phyloP scores from a whole-genome alignment of 805 yeast species.

The Wickerhamiella qilinensis region DNA sequence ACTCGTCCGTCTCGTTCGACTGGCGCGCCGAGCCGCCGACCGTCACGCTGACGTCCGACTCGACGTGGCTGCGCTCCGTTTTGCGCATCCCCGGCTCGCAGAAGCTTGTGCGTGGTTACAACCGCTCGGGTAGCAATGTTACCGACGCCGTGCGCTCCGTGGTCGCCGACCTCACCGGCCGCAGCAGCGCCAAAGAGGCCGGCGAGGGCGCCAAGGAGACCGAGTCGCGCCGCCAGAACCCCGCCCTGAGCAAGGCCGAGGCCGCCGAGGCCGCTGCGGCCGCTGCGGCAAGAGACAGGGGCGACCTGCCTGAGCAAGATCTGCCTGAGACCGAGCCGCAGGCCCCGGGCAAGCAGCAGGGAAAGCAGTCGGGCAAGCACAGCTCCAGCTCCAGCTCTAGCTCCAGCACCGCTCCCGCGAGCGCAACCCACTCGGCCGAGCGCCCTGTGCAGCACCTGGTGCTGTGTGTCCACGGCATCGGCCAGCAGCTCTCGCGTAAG shows the following conservation, averaged over 20 bases:
- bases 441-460: constrained; percentile 36
- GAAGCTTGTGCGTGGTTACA: background rate
- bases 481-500: constrained; percentile 67
- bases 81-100: background rate
- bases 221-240: background rate
- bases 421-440: background rate
- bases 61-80: background rate
- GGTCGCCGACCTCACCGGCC: background rate
- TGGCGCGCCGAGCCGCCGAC: background rate
- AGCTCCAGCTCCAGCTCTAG: background rate
- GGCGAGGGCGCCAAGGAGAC: background rate
- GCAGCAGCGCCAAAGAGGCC: too few species aligned
- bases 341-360: background rate
- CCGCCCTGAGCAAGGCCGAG: background rate
- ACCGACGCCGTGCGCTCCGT: background rate
- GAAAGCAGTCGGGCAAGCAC: background rate
- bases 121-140: background rate
- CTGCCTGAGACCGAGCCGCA: background rate
- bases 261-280: too few species aligned
- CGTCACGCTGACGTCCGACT: background rate
- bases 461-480: constrained; percentile 90
- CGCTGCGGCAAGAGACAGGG: too few species aligned
- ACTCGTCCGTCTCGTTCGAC: background rate
- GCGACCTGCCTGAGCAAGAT: background rate
- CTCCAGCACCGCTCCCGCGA: background rate